These are phyloP conservation scores for Aureobasidium vineae DNA, from an alignment of 2,329 filamentous ascomycete genomes.

Conservation along the genomic window DNA sequence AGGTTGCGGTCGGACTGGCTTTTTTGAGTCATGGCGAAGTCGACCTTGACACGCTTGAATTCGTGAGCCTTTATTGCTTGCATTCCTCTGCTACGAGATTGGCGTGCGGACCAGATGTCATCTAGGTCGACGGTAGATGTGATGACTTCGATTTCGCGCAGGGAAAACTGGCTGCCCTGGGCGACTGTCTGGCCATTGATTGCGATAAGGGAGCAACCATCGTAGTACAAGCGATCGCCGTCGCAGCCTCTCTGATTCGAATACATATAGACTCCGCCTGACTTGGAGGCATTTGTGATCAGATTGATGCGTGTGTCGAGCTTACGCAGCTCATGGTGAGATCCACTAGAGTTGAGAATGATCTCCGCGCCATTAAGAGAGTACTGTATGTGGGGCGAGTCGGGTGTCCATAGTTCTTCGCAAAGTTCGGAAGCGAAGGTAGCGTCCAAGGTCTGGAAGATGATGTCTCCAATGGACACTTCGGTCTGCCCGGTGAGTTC, in stretches of 20 bases:
- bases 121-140: conserved; percentile 62
- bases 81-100: conserved; percentile 55
- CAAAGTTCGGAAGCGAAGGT: conserved; percentile 65
- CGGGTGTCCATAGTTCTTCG: conserved; percentile 64
- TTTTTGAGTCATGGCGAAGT: conserved; percentile 46
- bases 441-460: conserved; percentile 62
- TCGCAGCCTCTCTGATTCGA: conserved; percentile 59
- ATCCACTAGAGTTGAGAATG: conserved; percentile 64
- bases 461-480: conserved; percentile 67
- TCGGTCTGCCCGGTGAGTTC: conserved; percentile 56
- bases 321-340: conserved; percentile 67
- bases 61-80: conserved; percentile 54
- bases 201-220: conserved; percentile 62
- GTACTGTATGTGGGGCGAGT: conserved; percentile 58
- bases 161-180: conserved; percentile 64
- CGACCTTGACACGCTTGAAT: conserved; percentile 49
- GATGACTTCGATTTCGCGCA: conserved; percentile 58
- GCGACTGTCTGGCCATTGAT: conserved; percentile 62
- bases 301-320: conserved; percentile 61
- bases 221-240: conserved; percentile 62
- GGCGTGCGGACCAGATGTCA: conserved; percentile 63
- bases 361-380: conserved; percentile 64
- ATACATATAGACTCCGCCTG: conserved; percentile 62
- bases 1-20: conserved; percentile 6
- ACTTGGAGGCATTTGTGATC: conserved; percentile 66